Percentiles rank a stretch among this genome's conserved stretches.
phyloP scores from a whole-genome alignment of 495 filamentous ascomycete genomes.

The Copromyces sp. region DNA sequence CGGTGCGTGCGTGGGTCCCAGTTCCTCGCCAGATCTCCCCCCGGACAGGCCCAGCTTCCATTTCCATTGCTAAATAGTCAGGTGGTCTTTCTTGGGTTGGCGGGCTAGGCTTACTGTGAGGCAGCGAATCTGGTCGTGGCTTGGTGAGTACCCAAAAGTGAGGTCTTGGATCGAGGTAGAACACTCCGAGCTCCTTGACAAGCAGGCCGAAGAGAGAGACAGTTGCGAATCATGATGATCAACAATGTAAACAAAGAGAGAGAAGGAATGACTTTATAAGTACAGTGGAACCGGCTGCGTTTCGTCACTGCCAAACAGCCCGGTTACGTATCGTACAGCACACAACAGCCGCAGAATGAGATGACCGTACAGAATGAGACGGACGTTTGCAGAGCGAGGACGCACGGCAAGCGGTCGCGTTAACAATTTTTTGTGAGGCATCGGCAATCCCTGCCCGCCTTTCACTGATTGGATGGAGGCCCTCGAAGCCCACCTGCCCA shows the following conservation, averaged over 20 bases:
- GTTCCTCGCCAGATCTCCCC: not conserved
- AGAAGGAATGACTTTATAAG: constrained; percentile 1
- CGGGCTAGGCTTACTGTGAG: not conserved
- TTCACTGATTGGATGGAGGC: not conserved
- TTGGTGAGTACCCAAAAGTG: not conserved
- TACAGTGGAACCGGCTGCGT: not conserved
- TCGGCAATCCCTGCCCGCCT: constrained; percentile 1
- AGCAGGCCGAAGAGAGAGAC: constrained; percentile 10
- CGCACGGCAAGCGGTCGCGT: not conserved
- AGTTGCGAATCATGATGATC: constrained; percentile 18
- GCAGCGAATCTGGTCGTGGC: not conserved
- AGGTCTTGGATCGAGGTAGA: constrained; percentile 5
- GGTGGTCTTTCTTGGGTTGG: not conserved
- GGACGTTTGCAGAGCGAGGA: not conserved
- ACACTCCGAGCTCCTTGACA: constrained; percentile 16
- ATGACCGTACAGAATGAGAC: not conserved
- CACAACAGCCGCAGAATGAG: not conserved
- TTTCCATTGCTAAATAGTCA: not conserved
- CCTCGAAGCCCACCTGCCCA: constrained; percentile 1
- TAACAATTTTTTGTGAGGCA: not conserved
- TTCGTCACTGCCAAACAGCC: not conserved
- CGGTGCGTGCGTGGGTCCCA: not conserved
- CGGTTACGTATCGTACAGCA: constrained; percentile 13
- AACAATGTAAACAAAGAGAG: not conserved
- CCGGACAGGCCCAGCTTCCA: not conserved